Base-by-base conservation (phyloP, 176 grass and related monocot species). In the Poa annua region DNA sequence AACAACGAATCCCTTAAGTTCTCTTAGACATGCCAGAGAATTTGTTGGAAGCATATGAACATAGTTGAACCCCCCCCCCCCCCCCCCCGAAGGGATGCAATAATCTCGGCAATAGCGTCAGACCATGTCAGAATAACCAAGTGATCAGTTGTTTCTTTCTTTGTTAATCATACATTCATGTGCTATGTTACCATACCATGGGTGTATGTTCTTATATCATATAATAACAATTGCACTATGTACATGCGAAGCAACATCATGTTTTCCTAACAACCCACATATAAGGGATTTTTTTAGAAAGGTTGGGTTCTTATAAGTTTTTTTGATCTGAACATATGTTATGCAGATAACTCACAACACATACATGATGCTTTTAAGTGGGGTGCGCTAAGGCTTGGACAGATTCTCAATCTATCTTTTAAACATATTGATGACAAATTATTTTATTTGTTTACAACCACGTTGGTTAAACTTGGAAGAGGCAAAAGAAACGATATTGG, bases 61-160 rank as follows among this genome's bases (percentile, higher is more conserved):
- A 93, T 98, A 84, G 75, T 93, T 25, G 92, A 98, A n/a, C n/a
- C n/a, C n/a, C n/a, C n/a, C n/a, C n/a, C n/a, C n/a, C n/a, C n/a
- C n/a, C 68, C 96, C 96, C 59, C 2, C 71, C 95, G 24, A 93
- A 87, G 63, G 69, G 32, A 74, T 67, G 71, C 39, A 98, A 98
- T 75, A 98, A 98, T 75, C 92, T 98, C 11, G 96, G 96, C 11
- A 88, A 82, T 44, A 98, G 92, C 53, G 77, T 98, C 33, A 95
- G 80, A 68, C 89, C 71, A 91, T 88, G 96, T 98, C 39, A 81
- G 77, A 76, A 65, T 56, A 63, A 78, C 34, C 25, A 25, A 9
- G 56, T 4, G 22, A 48, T 56, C 16, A 44, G 42, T 44, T 29
- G 63, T 50, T 77, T 44, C 42, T 81, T 34, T 80, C 36, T 74